phyloP scores from a whole-genome alignment of 352 stramenopile species.

The Phytophthora crassamura region DNA sequence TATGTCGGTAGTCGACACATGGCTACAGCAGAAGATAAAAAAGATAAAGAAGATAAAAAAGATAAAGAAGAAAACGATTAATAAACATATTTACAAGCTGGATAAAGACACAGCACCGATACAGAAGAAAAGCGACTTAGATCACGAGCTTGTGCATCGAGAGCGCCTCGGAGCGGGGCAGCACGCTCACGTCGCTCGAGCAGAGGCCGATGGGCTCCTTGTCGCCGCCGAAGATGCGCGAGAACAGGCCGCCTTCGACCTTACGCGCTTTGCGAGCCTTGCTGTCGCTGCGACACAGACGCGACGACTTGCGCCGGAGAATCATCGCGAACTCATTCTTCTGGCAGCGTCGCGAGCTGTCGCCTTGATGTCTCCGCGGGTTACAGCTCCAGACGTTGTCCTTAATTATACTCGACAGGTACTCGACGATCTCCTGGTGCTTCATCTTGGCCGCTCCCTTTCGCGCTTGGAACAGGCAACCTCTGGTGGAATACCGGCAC shows the following conservation, averaged over 20 bases:
- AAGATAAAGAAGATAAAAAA: too few relatives aligned
- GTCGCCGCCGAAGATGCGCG: slow-evolving; percentile 29
- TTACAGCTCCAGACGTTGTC: slow-evolving; percentile 46
- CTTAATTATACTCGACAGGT: slow-evolving; percentile 37
- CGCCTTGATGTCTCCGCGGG: slow-evolving; percentile 29
- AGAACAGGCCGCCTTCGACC: slow-evolving; percentile 30
- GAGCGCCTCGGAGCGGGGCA: slow-evolving; percentile 30
- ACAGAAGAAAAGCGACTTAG: slow-evolving; percentile 2
- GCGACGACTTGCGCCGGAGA: slow-evolving; percentile 27
- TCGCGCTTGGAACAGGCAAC: slow-evolving; percentile 42
- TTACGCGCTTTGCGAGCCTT: slow-evolving; percentile 22
- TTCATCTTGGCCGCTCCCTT: slow-evolving; percentile 45
- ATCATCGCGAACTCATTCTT: slow-evolving; percentile 41
- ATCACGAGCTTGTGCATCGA: slow-evolving; percentile 29
- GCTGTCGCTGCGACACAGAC: slow-evolving; percentile 16
- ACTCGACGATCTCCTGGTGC: slow-evolving; percentile 31
- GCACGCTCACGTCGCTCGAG: slow-evolving; percentile 30
- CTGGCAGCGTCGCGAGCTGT: slow-evolving; percentile 36
- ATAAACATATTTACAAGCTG: too few relatives aligned
- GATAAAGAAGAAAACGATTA: too few relatives aligned
- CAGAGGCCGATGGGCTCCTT: slow-evolving; percentile 26
- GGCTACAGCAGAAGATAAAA: too few relatives aligned
- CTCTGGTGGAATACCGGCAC: slow-evolving; percentile 34
- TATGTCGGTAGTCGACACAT: too few relatives aligned
- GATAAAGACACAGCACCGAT: too few relatives aligned